These are phyloP conservation scores for Solanum verrucosum DNA, from an alignment of 257 asterid genomes.

Conservation along the genomic window DNA sequence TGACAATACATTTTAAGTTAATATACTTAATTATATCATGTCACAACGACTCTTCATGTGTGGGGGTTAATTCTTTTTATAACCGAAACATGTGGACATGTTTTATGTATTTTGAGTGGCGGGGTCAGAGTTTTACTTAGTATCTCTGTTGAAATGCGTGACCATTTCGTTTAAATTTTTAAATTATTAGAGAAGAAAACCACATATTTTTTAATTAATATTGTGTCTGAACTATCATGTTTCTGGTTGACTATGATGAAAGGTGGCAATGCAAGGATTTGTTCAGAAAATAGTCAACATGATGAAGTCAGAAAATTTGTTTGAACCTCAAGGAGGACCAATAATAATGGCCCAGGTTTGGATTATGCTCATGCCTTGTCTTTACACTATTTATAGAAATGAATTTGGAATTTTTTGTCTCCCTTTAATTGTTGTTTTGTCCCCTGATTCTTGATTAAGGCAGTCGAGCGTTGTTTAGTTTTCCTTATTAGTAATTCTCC, in stretches of 20 bases:
- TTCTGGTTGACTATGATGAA: slow-evolving; percentile 4
- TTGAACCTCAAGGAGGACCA: slow-evolving; percentile 79
- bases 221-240: background rate
- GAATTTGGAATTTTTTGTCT: background rate
- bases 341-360: slow-evolving; percentile 68
- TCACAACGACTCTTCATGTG: background rate
- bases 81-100: background rate
- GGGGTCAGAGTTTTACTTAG: background rate
- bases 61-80: background rate
- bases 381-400: background rate
- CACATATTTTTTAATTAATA: background rate
- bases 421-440: background rate
- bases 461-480: background rate
- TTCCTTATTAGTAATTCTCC: background rate
- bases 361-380: background rate
- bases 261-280: slow-evolving; percentile 67
- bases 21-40: background rate
- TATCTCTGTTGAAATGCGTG: background rate
- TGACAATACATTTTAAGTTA: background rate
- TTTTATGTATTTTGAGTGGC: background rate
- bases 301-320: slow-evolving; percentile 56
- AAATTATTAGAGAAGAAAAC: background rate
- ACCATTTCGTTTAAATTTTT: background rate
- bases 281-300: slow-evolving; percentile 39
- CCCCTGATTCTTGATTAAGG: background rate